These are phyloP conservation scores for Chimonanthus salicifolius DNA, from an alignment of 164 flowering plant genomes.

Conservation along the genomic window DNA sequence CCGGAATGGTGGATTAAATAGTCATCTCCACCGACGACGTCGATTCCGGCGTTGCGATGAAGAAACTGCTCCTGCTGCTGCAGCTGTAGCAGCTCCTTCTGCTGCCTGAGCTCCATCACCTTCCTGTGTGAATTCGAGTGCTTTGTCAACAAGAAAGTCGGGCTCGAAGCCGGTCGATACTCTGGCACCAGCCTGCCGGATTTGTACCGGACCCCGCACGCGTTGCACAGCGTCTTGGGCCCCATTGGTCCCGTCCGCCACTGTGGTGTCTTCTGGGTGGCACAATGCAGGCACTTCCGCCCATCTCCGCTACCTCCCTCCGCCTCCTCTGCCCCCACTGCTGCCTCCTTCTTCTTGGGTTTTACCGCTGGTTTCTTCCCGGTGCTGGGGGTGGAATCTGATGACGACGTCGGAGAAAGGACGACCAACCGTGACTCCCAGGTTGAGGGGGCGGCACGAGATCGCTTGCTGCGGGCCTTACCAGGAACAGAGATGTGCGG, in stretches of 20 bases:
- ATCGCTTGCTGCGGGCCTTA: slow-evolving; percentile 84
- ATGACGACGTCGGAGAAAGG: slow-evolving; percentile 31
- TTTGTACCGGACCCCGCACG: slow-evolving; percentile 89
- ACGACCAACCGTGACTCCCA: slow-evolving; percentile 76
- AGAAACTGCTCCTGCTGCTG: slow-evolving; percentile 32
- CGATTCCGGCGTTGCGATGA: slow-evolving; percentile 25
- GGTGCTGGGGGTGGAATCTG: slow-evolving; percentile 10
- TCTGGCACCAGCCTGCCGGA: slow-evolving; percentile 96
- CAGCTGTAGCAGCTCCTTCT: slow-evolving; percentile 50
- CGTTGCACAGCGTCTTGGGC: slow-evolving; percentile 87
- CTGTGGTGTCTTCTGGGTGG: slow-evolving; percentile 86
- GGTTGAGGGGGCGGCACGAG: slow-evolving; percentile 60
- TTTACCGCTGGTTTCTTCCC: slow-evolving; percentile 13
- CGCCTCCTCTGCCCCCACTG: slow-evolving; percentile 6
- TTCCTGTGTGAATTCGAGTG: slow-evolving; percentile 95
- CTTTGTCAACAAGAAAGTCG: slow-evolving; percentile 63
- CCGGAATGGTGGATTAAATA: slow-evolving; percentile 48
- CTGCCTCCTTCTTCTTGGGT: slow-evolving; percentile 25
- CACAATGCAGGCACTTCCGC: slow-evolving; percentile 80
- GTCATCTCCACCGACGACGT: slow-evolving; percentile 37
- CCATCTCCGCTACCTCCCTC: slow-evolving; percentile 15
- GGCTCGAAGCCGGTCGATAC: slow-evolving; percentile 94
- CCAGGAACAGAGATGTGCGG: slow-evolving; percentile 65
- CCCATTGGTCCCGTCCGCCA: slow-evolving; percentile 98
- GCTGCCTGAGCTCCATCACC: slow-evolving; percentile 83